A percentile compares a stretch with the other conserved stretches of the same genome.
These are phyloP conservation scores for Boletus reticuloceps DNA, from an alignment of 768 basidiomycete genomes.

Conservation along the genomic window DNA sequence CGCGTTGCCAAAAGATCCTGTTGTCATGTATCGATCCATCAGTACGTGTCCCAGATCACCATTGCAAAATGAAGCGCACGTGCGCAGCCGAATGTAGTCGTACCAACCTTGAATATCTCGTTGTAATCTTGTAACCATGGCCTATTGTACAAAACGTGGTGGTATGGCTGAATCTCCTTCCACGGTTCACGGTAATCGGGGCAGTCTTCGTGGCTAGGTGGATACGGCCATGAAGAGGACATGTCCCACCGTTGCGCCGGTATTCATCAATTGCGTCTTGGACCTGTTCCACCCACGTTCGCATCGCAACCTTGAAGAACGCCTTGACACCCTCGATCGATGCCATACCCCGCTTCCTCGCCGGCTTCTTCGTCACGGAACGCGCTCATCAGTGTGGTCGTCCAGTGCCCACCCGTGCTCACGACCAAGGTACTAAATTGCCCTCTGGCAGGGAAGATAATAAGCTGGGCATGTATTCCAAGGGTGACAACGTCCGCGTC, in stretches of 20 bases:
- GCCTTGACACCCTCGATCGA: conserved; percentile 51
- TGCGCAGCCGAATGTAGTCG: background rate
- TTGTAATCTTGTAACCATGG: conserved; percentile 57
- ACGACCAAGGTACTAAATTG: conserved; percentile 60
- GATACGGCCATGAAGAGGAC: conserved; percentile 58
- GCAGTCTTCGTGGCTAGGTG: no score
- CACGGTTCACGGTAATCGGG: conserved; percentile 43
- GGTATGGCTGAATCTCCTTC: conserved; percentile 41
- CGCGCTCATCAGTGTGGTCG: conserved; percentile 49
- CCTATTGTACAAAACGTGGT: conserved; percentile 60
- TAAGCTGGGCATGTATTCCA: conserved; percentile 54
- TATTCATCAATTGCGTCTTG: conserved; percentile 43
- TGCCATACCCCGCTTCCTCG: conserved; percentile 42
- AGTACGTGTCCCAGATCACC: background rate
- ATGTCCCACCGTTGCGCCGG: conserved; percentile 23
- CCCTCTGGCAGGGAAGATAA: conserved; percentile 41
- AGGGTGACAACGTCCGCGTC: conserved; percentile 51
- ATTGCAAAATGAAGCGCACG: background rate
- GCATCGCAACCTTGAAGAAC: conserved; percentile 60
- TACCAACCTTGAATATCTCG: conserved; percentile 50
- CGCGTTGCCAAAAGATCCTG: conserved; percentile 41
- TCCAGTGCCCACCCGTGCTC: conserved; percentile 72
- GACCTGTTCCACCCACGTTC: conserved; percentile 51
- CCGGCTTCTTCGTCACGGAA: conserved; percentile 33
- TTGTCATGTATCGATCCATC: no score